Evolutionary conservation across 73 alveolate species (phyloP), one percentile per base, ranked within the genome.

Genomic region (Uronychia binucleata): DNA sequence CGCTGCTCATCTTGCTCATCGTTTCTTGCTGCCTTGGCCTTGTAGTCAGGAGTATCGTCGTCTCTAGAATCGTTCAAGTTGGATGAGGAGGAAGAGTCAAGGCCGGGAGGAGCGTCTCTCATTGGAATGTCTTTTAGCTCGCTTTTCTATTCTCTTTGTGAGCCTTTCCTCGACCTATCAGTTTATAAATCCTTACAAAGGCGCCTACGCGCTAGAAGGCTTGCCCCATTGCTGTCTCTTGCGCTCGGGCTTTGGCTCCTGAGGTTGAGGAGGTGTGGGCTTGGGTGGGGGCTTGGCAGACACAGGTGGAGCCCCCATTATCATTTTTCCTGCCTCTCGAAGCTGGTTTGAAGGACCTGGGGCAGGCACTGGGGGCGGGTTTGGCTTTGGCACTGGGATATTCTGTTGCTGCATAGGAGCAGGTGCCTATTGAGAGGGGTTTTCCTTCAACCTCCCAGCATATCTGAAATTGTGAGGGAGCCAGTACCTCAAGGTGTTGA

Each of bases 401-500:
- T 46, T 46, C 5, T 46, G 5, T 46, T 46, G 67, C n/a, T 11
- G 19, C 19, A 46, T 19, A 11, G 5, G 67, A 11, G 5, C n/a
- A 19, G 5, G 5, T 19, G 5, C n/a, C 67, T 46, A 46, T 46
- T 46, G 19, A 11, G 67, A 46, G 19, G 5, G 5, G 5, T 33
- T 59, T 33, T 79, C 87, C 58, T 85, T 85, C n/a, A 85, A 30
- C 34, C 86, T 85, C 34, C 67, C 75, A 26, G 86, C 94, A 86
- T 97, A 97, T 80, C 67, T 46, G n/a, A 46, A 5, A 11, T 46
- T 46, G 19, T 46, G 5, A 46, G 67, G 67, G 67, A 5, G n/a
- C 19, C 19, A 11, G 5, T 19, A 46, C 67, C 99, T 89, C 46
- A 98, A 86, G 31, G 99, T 97, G 89, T 98, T 98, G 34, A 98